Percentiles rank a stretch among this genome's conserved stretches.
phyloP scores from a whole-genome alignment of 495 filamentous ascomycete species.

The Daldinia vernicosa region DNA sequence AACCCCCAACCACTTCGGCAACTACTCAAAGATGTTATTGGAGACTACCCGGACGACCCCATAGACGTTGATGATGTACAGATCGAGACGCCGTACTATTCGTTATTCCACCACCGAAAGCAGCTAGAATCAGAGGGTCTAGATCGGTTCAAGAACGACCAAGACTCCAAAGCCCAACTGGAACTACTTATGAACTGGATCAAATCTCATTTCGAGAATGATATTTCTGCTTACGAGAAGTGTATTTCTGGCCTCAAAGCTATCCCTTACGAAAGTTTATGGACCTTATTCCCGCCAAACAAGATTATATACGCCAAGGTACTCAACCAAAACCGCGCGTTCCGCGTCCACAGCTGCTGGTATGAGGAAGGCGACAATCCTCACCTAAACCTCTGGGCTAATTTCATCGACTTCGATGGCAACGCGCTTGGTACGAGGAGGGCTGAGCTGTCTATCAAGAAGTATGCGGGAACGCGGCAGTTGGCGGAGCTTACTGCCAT shows the following conservation, averaged over 20 bases:
- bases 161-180: slow-evolving; percentile 43
- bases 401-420: slow-evolving; percentile 51
- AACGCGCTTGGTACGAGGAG: slow-evolving; percentile 40
- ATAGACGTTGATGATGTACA: slow-evolving; percentile 46
- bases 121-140: slow-evolving; percentile 43
- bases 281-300: slow-evolving; percentile 49
- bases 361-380: slow-evolving; percentile 36
- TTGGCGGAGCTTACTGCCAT: slow-evolving; percentile 40
- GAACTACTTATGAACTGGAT: slow-evolving; percentile 50
- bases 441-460: slow-evolving; percentile 33
- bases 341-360: slow-evolving; percentile 32
- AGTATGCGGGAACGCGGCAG: slow-evolving; percentile 42
- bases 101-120: slow-evolving; percentile 47
- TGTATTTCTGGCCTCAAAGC: slow-evolving; percentile 40
- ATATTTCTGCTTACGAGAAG: slow-evolving; percentile 46
- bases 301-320: slow-evolving; percentile 43
- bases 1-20: slow-evolving; percentile 47
- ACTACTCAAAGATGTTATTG: slow-evolving; percentile 46
- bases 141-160: slow-evolving; percentile 44
- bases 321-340: slow-evolving; percentile 44
- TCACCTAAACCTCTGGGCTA: slow-evolving; percentile 19
- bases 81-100: slow-evolving; percentile 46
- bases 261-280: slow-evolving; percentile 49
- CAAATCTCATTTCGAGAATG: slow-evolving; percentile 45
- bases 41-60: slow-evolving; percentile 44